Evolutionary conservation across 352 stramenopile species (phyloP).

Genomic region (Phytophthora ohioensis): DNA sequence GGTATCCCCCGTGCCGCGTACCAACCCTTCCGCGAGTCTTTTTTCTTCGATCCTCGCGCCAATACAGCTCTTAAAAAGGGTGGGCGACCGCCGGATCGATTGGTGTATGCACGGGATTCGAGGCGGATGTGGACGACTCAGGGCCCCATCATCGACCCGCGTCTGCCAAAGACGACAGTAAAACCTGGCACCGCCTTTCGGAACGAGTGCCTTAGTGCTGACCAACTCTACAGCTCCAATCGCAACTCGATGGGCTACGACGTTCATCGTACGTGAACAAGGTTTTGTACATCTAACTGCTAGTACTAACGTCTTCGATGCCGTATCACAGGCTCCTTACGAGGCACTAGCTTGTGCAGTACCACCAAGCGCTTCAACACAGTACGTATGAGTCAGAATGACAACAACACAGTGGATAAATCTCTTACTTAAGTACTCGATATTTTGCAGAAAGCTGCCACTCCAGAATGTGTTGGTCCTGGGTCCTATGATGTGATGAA

Average conservation of each 20-base stretch:
- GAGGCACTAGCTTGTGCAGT: conserved; percentile 74
- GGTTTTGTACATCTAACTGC: neutral
- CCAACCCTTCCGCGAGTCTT: conserved; percentile 65
- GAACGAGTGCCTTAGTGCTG: conserved; percentile 65
- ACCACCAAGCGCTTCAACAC: conserved; percentile 65
- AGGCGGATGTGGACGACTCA: conserved; percentile 60
- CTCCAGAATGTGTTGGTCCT: conserved; percentile 58
- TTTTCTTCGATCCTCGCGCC: conserved; percentile 64
- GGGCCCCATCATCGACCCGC: conserved; percentile 52
- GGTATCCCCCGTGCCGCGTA: conserved; percentile 40
- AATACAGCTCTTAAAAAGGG: conserved; percentile 60
- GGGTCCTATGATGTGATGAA: conserved; percentile 64
- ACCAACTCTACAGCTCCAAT: conserved; percentile 77
- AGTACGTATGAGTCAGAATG: conserved; percentile 19
- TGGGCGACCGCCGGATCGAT: conserved; percentile 41
- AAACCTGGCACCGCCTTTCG: conserved; percentile 69
- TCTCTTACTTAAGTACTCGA: neutral
- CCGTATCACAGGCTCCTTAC: conserved; percentile 54
- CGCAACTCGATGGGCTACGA: conserved; percentile 69
- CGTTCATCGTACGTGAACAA: conserved; percentile 55
- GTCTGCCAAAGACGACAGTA: conserved; percentile 63
- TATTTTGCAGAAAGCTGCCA: conserved; percentile 50
- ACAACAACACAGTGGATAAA: neutral
- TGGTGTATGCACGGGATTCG: conserved; percentile 51
- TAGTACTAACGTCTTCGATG: neutral